Conservation (phyloP, 2,329 filamentous ascomycete genomes). For the Fusarium ramigenum region DNA sequence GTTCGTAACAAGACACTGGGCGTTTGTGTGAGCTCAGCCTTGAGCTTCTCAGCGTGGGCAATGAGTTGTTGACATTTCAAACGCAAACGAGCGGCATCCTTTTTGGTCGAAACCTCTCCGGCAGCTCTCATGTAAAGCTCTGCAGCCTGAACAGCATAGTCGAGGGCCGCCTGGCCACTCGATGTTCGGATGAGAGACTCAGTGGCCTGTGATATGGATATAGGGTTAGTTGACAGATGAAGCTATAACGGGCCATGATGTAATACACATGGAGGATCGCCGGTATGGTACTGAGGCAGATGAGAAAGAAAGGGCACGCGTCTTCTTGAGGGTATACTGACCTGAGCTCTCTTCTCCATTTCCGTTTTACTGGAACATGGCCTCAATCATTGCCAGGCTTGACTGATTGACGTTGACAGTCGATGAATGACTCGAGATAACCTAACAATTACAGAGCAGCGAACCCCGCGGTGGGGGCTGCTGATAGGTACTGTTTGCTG, state of each 20-base stretch:
- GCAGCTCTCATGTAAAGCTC: conserved; percentile 85
- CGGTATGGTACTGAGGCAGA: not conserved
- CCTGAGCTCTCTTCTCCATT: conserved; percentile 53
- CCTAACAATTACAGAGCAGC: not conserved
- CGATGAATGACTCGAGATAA: not conserved
- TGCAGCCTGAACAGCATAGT: conserved; percentile 78
- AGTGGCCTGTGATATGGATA: conserved; percentile 45
- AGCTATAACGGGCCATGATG: not conserved
- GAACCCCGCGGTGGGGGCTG: conserved; percentile 32
- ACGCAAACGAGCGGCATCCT: conserved; percentile 73
- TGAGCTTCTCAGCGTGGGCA: conserved; percentile 78
- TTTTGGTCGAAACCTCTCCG: conserved; percentile 65
- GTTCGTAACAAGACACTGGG: conserved; percentile 72
- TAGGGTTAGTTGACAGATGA: conserved; percentile 6
- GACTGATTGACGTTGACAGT: conserved; percentile 1
- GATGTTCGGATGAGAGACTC: conserved; percentile 50
- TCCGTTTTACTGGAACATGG: conserved; percentile 38
- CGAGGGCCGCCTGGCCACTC: conserved; percentile 67
- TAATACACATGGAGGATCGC: not conserved
- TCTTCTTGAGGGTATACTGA: conserved; percentile 26
- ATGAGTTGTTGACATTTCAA: conserved; percentile 76
- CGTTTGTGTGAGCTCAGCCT: conserved; percentile 50
- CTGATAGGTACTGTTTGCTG: not conserved
- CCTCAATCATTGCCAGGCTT: conserved; percentile 25
- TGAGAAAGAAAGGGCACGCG: not conserved